These are phyloP conservation scores for Chalciporus sp. DNA, from an alignment of 1,284 basidiomycete genomes.

Conservation along the genomic window DNA sequence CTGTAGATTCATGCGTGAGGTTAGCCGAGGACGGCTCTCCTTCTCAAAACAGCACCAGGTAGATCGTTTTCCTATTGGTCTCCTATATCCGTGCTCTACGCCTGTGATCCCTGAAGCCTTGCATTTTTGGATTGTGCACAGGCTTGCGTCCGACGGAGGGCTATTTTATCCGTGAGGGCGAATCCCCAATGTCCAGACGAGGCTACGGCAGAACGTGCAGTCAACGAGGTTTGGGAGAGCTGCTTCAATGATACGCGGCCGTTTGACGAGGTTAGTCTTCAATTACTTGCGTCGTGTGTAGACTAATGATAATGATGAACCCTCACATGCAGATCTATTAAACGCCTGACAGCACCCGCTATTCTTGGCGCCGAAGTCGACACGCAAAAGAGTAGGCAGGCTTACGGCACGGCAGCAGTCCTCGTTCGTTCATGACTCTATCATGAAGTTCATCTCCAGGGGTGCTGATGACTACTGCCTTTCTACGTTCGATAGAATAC, in stretches of 20 bases:
- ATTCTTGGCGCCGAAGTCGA: neutral
- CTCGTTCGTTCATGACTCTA: neutral
- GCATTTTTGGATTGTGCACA: conserved; percentile 33
- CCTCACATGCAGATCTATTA: conserved; percentile 37
- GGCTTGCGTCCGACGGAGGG: conserved; percentile 89
- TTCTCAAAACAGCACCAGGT: conserved; percentile 96
- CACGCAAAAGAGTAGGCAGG: neutral
- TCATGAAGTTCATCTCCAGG: conserved; percentile 6
- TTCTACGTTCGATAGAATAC: conserved; percentile 11
- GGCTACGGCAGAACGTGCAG: conserved; percentile 81
- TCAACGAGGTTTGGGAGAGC: conserved; percentile 96
- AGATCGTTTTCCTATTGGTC: conserved; percentile 19
- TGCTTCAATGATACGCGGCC: conserved; percentile 96
- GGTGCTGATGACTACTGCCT: neutral
- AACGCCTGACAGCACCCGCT: conserved; percentile 1
- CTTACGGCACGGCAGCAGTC: neutral
- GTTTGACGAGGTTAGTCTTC: conserved; percentile 83
- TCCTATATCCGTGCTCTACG: conserved; percentile 13
- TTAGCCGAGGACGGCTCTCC: conserved; percentile 71
- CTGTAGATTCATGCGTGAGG: conserved; percentile 82
- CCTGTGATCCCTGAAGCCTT: neutral
- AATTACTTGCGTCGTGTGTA: neutral
- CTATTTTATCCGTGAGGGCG: conserved; percentile 77
- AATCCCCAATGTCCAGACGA: conserved; percentile 83
- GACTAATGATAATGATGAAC: conserved; percentile 1